These are phyloP conservation scores for Calonectria fujianensis DNA, from an alignment of 2,329 filamentous ascomycete genomes.

Conservation along the genomic window DNA sequence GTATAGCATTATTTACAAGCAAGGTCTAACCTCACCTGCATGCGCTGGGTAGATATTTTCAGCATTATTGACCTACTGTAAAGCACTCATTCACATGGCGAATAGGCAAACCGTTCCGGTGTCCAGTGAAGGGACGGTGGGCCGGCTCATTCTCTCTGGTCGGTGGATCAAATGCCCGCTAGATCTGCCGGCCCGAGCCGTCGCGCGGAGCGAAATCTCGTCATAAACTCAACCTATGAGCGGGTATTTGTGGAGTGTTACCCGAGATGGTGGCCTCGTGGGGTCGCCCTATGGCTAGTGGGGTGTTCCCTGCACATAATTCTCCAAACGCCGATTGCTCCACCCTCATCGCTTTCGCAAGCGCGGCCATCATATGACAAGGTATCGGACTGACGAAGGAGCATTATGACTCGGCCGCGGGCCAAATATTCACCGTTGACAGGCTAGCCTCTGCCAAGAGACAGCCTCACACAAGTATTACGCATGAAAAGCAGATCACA, in stretches of 20 bases:
- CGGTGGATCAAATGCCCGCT: background rate
- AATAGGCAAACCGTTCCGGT: background rate
- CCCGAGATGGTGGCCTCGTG: background rate
- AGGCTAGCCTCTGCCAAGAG: background rate
- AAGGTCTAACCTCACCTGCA: background rate
- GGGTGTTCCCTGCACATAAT: background rate
- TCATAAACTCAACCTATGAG: background rate
- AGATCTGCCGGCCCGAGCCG: background rate
- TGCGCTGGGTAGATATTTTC: background rate
- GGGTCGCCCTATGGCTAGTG: background rate
- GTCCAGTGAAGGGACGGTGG: background rate
- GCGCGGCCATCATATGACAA: background rate
- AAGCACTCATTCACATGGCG: background rate
- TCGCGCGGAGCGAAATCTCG: background rate
- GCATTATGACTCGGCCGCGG: background rate
- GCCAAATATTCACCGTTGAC: background rate
- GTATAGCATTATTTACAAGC: background rate
- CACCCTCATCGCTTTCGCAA: background rate
- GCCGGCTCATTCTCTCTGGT: background rate
- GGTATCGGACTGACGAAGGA: too few species aligned
- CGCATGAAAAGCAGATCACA: background rate
- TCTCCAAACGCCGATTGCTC: background rate
- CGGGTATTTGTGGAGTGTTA: background rate
- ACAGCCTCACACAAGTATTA: too few species aligned
- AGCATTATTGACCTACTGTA: background rate